These are phyloP conservation scores for Thermothelomyces thermophilus DNA, from an alignment of 2,329 filamentous ascomycete genomes.

Conservation along the genomic window DNA sequence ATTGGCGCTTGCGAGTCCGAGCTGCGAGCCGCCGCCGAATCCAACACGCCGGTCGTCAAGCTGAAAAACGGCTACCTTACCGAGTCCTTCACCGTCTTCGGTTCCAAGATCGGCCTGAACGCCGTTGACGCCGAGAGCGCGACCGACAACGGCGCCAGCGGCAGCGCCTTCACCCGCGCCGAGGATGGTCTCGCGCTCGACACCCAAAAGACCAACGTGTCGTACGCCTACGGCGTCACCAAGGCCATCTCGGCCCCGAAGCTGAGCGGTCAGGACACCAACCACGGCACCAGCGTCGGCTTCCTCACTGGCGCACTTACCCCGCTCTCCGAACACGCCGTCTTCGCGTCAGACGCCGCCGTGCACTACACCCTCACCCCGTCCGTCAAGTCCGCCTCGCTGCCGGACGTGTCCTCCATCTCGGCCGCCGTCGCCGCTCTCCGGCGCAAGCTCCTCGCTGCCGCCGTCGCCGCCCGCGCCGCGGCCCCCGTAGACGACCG, in stretches of 20 bases:
- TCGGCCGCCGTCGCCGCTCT: constrained; percentile 48
- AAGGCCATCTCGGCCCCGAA: constrained; percentile 51
- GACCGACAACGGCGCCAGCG: constrained; percentile 46
- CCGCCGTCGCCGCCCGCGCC: constrained; percentile 31
- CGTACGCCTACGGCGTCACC: constrained; percentile 51
- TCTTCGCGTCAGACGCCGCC: constrained; percentile 49
- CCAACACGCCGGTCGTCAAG: constrained; percentile 32
- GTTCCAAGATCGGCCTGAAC: constrained; percentile 53
- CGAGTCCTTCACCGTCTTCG: constrained; percentile 54
- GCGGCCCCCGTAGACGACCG: constrained; percentile 31
- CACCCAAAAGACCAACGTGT: constrained; percentile 48
- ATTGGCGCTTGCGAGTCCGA: constrained; percentile 46
- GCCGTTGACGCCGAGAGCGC: constrained; percentile 54
- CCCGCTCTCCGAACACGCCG: constrained; percentile 40
- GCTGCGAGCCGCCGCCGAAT: constrained; percentile 31
- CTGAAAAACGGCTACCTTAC: constrained; percentile 56
- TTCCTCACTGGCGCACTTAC: constrained; percentile 47
- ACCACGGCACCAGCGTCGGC: constrained; percentile 53
- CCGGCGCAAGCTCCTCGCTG: constrained; percentile 47
- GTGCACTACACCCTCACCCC: constrained; percentile 53
- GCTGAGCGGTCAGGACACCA: constrained; percentile 36
- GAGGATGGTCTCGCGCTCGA: constrained; percentile 50
- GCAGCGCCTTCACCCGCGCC: constrained; percentile 48
- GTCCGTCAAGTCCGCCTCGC: constrained; percentile 36
- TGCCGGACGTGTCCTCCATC: constrained; percentile 39